A percentile compares a stretch with the other conserved stretches of the same genome.
phyloP scores from a whole-genome alignment of 306 rosid species.

The Vachellia collinsii region DNA sequence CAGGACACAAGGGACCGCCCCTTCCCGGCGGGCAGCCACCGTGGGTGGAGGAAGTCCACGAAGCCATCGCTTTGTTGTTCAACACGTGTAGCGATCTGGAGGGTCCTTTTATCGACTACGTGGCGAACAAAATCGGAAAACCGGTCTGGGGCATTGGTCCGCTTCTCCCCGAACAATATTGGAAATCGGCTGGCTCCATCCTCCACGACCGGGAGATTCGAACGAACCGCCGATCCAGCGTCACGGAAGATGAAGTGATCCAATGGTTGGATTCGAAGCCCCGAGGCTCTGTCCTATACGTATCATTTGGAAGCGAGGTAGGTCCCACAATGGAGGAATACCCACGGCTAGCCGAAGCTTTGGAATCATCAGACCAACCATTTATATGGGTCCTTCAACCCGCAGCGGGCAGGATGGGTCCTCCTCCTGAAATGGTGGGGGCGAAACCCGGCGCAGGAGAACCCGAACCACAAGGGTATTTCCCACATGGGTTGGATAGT shows the following conservation, averaged over 20 bases:
- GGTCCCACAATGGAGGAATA: constrained; percentile 57
- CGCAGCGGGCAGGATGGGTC: constrained; percentile 48
- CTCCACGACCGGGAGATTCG: constrained; percentile 51
- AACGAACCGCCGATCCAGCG: constrained; percentile 39
- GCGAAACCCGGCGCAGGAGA: not conserved
- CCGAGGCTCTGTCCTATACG: constrained; percentile 54
- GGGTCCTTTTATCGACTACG: constrained; percentile 51
- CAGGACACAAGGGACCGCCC: constrained; percentile 26
- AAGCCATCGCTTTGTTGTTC: constrained; percentile 46
- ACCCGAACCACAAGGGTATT: constrained; percentile 40
- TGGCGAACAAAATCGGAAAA: constrained; percentile 34
- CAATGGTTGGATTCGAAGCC: constrained; percentile 65
- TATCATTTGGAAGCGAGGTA: constrained; percentile 63
- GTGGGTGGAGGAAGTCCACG: constrained; percentile 45
- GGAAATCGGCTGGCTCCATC: constrained; percentile 53
- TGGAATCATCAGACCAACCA: constrained; percentile 41
- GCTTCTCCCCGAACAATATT: constrained; percentile 63
- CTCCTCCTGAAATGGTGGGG: not conserved
- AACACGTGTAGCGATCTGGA: constrained; percentile 80
- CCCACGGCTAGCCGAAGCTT: constrained; percentile 38
- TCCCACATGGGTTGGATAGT: constrained; percentile 47
- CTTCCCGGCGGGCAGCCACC: constrained; percentile 42
- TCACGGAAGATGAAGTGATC: constrained; percentile 56
- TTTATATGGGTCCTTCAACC: constrained; percentile 69
- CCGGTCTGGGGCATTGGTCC: constrained; percentile 82